phyloP scores from a whole-genome alignment of 2,329 filamentous ascomycete species.

The Alternaria triticimaculans region DNA sequence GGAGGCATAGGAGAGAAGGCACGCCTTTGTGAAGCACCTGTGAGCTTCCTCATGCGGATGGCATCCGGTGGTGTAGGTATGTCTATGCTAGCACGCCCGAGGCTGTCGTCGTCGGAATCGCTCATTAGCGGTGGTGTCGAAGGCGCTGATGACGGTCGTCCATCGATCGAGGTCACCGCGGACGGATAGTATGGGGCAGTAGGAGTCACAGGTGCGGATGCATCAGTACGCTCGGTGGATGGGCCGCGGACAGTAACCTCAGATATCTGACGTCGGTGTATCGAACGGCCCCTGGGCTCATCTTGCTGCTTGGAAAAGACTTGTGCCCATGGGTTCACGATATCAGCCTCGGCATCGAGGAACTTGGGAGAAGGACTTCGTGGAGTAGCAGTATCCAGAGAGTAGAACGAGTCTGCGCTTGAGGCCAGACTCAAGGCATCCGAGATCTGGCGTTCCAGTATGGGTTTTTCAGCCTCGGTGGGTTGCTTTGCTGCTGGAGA shows the following conservation, averaged over 20 bases:
- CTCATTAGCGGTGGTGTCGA: constrained; percentile 54
- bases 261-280: constrained; percentile 46
- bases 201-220: constrained; percentile 30
- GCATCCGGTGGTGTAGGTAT: constrained; percentile 50
- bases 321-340: constrained; percentile 39
- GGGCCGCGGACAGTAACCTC: constrained; percentile 44
- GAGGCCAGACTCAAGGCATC: constrained; percentile 45
- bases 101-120: constrained; percentile 53
- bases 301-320: constrained; percentile 15
- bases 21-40: constrained; percentile 63
- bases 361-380: constrained; percentile 40
- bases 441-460: constrained; percentile 31
- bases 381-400: constrained; percentile 32
- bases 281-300: constrained; percentile 34
- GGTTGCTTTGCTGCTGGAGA: constrained; percentile 16
- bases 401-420: constrained; percentile 49
- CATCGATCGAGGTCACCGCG: constrained; percentile 26
- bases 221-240: constrained; percentile 21
- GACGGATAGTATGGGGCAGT: constrained; percentile 25
- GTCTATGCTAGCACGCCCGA: constrained; percentile 48
- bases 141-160: constrained; percentile 43
- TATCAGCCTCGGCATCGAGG: constrained; percentile 38
- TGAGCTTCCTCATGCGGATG: constrained; percentile 50
- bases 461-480: constrained; percentile 10
- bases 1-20: constrained; percentile 72